phyloP scores from a whole-genome alignment of 2,329 filamentous ascomycete genomes.

The Trichoderma gracile region DNA sequence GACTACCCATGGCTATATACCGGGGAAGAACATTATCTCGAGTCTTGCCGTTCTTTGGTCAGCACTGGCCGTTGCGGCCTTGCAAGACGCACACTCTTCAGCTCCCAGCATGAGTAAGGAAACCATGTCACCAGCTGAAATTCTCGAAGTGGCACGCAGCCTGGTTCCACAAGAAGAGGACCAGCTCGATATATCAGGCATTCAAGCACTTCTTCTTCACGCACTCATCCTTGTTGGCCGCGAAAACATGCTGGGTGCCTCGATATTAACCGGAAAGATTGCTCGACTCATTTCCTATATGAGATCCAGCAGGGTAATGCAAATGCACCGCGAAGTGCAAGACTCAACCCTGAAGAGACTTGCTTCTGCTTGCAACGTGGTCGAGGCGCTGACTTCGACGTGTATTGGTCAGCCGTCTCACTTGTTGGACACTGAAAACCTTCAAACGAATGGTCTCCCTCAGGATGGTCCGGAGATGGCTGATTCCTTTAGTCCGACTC shows the following conservation, averaged over 20 bases:
- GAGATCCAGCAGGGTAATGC: background rate
- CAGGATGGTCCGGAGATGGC: background rate
- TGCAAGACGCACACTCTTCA: constrained; percentile 16
- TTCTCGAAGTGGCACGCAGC: constrained; percentile 8
- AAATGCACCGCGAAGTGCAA: background rate
- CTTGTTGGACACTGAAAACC: background rate
- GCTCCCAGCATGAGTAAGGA: background rate
- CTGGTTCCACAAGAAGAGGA: constrained; percentile 11
- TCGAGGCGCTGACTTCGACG: constrained; percentile 3
- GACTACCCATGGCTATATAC: background rate
- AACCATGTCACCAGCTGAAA: background rate
- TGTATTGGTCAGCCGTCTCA: constrained; percentile 7
- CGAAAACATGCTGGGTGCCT: constrained; percentile 7
- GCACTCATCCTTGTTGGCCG: constrained; percentile 11
- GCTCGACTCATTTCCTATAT: constrained; percentile 4
- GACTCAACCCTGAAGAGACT: background rate
- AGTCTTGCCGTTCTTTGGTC: constrained; percentile 18
- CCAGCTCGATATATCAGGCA: background rate
- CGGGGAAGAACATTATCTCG: background rate
- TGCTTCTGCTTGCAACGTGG: constrained; percentile 8
- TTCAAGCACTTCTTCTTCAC: constrained; percentile 17
- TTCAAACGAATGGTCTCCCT: background rate
- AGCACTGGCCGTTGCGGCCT: constrained; percentile 10
- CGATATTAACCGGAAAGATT: background rate
- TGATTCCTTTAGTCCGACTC: constrained; percentile 8